Conservation (phyloP, 1,284 basidiomycete genomes). For the Laetiporus sulphureus region DNA sequence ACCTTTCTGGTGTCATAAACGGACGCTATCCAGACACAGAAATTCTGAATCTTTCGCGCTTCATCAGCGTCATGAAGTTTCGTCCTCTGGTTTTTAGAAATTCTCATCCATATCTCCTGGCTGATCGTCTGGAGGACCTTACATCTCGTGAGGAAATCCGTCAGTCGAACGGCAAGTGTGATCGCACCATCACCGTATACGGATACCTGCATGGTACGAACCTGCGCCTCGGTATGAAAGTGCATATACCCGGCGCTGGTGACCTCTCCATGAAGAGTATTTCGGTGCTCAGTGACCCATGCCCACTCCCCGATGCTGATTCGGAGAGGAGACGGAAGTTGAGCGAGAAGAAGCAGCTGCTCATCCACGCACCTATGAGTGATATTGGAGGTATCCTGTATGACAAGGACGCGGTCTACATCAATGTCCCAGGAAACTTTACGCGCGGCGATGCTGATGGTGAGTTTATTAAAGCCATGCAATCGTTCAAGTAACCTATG, state of each 20-base stretch:
- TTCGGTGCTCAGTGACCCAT: slow-evolving; percentile 83
- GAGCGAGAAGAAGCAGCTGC: slow-evolving; percentile 89
- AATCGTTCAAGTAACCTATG: slow-evolving; percentile 7
- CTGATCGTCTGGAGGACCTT: slow-evolving; percentile 92
- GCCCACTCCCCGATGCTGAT: slow-evolving; percentile 88
- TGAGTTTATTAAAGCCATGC: slow-evolving; percentile 24
- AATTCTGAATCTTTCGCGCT: slow-evolving; percentile 92
- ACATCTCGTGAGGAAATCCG: slow-evolving; percentile 85
- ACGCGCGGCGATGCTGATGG: slow-evolving; percentile 62
- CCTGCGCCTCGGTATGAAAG: slow-evolving; percentile 72
- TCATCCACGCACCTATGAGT: slow-evolving; percentile 98
- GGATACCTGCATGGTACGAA: slow-evolving; percentile 94
- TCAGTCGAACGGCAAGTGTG: slow-evolving; percentile 75
- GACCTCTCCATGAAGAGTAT: slow-evolving; percentile 77
- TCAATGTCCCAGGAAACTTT: slow-evolving; percentile 95
- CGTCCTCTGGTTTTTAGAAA: slow-evolving; percentile 96
- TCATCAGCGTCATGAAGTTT: slow-evolving; percentile 99
- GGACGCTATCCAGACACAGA: slow-evolving; percentile 97
- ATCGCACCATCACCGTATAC: slow-evolving; percentile 89
- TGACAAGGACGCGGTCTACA: slow-evolving; percentile 98
- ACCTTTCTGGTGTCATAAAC: slow-evolving; percentile 95
- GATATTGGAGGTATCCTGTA: slow-evolving; percentile 96
- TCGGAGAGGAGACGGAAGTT: slow-evolving; percentile 91
- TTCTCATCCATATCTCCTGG: slow-evolving; percentile 92
- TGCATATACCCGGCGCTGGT: slow-evolving; percentile 95